Evolutionary conservation across 2,329 filamentous ascomycete species (phyloP).

Genomic region (Ophiostoma sp.): DNA sequence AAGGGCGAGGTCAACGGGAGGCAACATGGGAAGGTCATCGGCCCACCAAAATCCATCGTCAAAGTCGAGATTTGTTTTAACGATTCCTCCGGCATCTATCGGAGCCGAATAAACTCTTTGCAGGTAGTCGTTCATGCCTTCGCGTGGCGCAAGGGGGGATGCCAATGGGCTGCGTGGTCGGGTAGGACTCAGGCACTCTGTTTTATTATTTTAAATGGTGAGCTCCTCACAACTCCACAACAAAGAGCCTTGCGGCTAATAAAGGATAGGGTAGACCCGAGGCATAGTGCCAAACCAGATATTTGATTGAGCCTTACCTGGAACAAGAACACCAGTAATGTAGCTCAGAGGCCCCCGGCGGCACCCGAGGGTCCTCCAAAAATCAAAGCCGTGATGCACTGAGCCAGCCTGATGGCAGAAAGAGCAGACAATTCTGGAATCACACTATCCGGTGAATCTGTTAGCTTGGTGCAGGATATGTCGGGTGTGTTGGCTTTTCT

Average conservation of each 20-base stretch:
- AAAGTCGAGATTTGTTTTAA: constrained; percentile 52
- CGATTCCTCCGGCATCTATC: constrained; percentile 44
- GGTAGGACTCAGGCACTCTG: constrained; percentile 19
- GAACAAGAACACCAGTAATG: constrained; percentile 52
- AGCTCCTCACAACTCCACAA: background rate
- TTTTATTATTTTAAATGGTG: background rate
- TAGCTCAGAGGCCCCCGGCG: constrained; percentile 50
- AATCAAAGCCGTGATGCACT: constrained; percentile 39
- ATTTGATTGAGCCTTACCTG: constrained; percentile 41
- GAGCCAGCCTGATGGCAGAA: constrained; percentile 44
- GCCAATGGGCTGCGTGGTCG: constrained; percentile 50
- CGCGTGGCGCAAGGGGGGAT: constrained; percentile 51
- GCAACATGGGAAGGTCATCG: constrained; percentile 48
- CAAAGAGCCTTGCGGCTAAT: background rate
- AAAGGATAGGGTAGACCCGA: background rate
- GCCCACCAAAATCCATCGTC: constrained; percentile 61
- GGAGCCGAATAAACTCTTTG: constrained; percentile 48
- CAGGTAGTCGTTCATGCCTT: constrained; percentile 54
- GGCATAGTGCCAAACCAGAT: too few relatives aligned
- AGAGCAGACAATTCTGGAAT: constrained; percentile 52
- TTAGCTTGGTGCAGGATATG: background rate
- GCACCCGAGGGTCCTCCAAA: constrained; percentile 54
- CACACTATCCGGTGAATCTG: constrained; percentile 46
- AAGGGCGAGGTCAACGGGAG: constrained; percentile 42
- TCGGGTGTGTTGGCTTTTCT: background rate